Percentiles rank a stretch among this genome's conserved stretches.
Evolutionary conservation across 2,329 filamentous ascomycete species (phyloP).

Genomic region (Colletotrichum brevisporum): DNA sequence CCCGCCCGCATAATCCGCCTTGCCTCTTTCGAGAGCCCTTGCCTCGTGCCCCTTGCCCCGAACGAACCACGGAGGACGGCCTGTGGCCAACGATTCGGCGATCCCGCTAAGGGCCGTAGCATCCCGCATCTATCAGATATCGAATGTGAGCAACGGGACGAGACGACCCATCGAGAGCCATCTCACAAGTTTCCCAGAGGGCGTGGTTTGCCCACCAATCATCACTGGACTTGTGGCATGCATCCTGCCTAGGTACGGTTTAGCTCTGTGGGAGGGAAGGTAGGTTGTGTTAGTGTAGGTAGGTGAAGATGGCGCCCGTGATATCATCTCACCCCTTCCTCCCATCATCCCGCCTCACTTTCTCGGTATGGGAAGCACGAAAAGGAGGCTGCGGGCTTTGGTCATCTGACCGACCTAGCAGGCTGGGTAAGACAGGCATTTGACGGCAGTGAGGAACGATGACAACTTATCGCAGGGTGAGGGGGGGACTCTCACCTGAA

Average conservation of each 20-base stretch:
- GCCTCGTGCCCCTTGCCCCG: too few species aligned
- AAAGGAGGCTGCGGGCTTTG: neutral
- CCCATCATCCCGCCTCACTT: slow-evolving; percentile 26
- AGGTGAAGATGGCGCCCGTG: slow-evolving; percentile 31
- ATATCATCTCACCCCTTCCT: slow-evolving; percentile 34
- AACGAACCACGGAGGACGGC: too few species aligned
- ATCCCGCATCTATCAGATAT: slow-evolving; percentile 36
- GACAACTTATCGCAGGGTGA: neutral
- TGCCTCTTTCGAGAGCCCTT: slow-evolving; percentile 10
- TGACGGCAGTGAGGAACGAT: slow-evolving; percentile 5
- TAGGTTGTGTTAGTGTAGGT: neutral
- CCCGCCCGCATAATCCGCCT: slow-evolving; percentile 15
- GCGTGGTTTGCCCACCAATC: slow-evolving; percentile 30
- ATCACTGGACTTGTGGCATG: slow-evolving; percentile 31
- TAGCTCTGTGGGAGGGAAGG: neutral
- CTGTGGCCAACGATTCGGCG: neutral
- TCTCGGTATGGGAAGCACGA: neutral
- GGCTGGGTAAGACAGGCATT: slow-evolving; percentile 27
- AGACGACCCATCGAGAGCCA: slow-evolving; percentile 14
- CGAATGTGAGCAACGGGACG: slow-evolving; percentile 24
- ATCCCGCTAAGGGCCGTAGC: slow-evolving; percentile 29
- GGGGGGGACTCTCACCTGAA: too few species aligned
- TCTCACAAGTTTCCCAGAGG: neutral
- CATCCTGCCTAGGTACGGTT: slow-evolving; percentile 28
- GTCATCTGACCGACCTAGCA: slow-evolving; percentile 27